Evolutionary conservation across 1,284 basidiomycete species (phyloP), one percentile per base, ranked within the genome.

Genomic region (Moniliella sp.): DNA sequence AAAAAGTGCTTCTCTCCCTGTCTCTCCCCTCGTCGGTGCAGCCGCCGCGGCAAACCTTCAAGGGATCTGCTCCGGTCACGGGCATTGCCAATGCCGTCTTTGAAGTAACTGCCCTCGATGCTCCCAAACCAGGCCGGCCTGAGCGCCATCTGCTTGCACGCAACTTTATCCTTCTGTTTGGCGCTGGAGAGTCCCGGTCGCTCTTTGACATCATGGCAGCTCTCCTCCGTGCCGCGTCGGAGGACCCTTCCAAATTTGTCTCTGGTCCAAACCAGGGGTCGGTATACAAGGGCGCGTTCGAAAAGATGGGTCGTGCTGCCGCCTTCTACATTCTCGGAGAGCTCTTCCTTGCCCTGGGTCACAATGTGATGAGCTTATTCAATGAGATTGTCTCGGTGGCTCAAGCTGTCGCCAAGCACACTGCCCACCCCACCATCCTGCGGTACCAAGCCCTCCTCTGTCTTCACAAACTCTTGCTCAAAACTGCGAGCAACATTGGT

Each of bases 361-460:
- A 41, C 15, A 46, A 91, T 76, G 75, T 84, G 58, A 93, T 91
- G 84, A 88, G 82, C 0, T 76, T 83, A 47, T 78, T 84, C 72
- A 70, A 75, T 27, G 86, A 93, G 54, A 77, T 86, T 21, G 15
- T 38, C 28, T 26, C 36, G 18, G 28, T 49, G 30, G 34, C 43
- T 14, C 43, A 47, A 28, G 35, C 36, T 14, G 32, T 48, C 5
- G 35, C 45, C 35, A 46, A 41, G 28, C 31, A 42, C 23, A 25
- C 43, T 15, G 35, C 36, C 3, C 33, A 45, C 18, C 43, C 48
- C 9, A 71, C 82, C 39, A 69, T 86, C 15, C 68, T 93, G 14
- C 73, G 84, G 12, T 81, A 72, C 46, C 75, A 86, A 45, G 79
- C 83, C 0, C 64, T 94, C 1, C 51, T 70, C 2, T 71, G 80